phyloP scores from a whole-genome alignment of 1,284 basidiomycete genomes.

The Ustilago sp. region DNA sequence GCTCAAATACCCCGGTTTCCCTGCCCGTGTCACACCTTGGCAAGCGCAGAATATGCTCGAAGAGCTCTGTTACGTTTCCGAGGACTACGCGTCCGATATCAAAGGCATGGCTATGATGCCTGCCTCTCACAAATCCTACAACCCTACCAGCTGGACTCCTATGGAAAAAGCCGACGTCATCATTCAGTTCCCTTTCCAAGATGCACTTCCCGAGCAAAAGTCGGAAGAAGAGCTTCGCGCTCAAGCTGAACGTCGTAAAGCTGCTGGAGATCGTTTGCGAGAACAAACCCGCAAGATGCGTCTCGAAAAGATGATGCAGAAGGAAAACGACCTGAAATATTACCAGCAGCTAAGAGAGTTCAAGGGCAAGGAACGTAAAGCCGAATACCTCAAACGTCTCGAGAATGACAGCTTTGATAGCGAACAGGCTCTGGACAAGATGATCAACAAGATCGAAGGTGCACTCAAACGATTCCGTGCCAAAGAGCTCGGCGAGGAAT shows the following conservation, averaged over 20 bases:
- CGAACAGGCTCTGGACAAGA: conserved; percentile 75
- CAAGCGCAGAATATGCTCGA: conserved; percentile 86
- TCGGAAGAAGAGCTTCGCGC: conserved; percentile 88
- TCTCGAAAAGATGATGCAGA: conserved; percentile 78
- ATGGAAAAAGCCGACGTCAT: conserved; percentile 72
- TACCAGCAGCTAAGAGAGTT: conserved; percentile 78
- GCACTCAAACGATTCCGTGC: conserved; percentile 78
- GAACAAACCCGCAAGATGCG: conserved; percentile 90
- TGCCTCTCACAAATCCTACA: conserved; percentile 82
- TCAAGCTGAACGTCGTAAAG: conserved; percentile 81
- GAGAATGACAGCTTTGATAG: conserved; percentile 79
- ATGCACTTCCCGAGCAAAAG: conserved; percentile 80
- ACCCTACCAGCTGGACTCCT: conserved; percentile 43
- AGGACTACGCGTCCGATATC: conserved; percentile 81
- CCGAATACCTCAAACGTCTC: conserved; percentile 76
- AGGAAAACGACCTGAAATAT: conserved; percentile 84
- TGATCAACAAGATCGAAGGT: conserved; percentile 81
- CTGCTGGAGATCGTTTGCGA: conserved; percentile 87
- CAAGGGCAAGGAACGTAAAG: conserved; percentile 77
- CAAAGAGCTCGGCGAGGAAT: conserved; percentile 75
- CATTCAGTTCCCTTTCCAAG: conserved; percentile 55
- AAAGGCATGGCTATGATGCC: conserved; percentile 68
- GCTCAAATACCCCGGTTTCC: conserved; percentile 93
- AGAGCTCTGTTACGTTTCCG: conserved; percentile 85
- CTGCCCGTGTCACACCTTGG: conserved; percentile 72